phyloP scores from a whole-genome alignment of 495 filamentous ascomycete species.

The Hyaloscypha bicolor region DNA sequence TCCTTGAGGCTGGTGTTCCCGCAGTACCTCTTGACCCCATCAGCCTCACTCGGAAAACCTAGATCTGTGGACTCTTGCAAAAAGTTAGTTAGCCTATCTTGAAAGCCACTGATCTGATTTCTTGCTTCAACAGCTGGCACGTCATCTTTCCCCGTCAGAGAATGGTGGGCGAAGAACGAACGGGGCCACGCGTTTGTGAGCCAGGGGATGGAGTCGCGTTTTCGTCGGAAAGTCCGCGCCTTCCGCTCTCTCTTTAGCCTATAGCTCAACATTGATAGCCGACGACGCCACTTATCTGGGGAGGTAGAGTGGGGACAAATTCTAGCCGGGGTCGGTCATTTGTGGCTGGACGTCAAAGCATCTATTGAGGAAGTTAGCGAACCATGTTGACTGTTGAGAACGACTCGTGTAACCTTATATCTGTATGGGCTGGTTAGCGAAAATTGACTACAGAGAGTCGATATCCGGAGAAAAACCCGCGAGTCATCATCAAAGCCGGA shows the following conservation, averaged over 20 bases:
- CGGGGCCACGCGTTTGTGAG: background rate
- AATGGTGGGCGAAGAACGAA: slow-evolving; percentile 4
- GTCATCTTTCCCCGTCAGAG: slow-evolving; percentile 7
- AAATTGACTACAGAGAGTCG: background rate
- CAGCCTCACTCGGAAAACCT: slow-evolving; percentile 5
- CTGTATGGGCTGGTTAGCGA: background rate
- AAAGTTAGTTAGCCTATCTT: slow-evolving; percentile 8
- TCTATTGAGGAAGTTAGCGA: background rate
- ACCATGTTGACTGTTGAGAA: background rate
- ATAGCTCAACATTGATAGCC: slow-evolving; percentile 7
- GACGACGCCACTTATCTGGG: background rate
- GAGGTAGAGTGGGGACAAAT: background rate
- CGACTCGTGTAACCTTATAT: background rate
- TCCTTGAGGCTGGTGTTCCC: background rate
- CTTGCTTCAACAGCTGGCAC: slow-evolving; percentile 6
- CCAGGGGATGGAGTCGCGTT: background rate
- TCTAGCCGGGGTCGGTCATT: background rate
- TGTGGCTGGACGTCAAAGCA: background rate
- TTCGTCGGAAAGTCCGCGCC: background rate
- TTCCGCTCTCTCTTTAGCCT: background rate
- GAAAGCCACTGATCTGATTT: background rate
- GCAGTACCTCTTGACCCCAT: background rate
- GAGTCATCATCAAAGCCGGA: slow-evolving; percentile 2
- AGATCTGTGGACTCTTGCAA: slow-evolving; percentile 5
- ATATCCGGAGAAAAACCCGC: background rate